These are phyloP conservation scores for Coemansia sp. DNA, from an alignment of 192 early-diverging fungal species.

Conservation along the genomic window DNA sequence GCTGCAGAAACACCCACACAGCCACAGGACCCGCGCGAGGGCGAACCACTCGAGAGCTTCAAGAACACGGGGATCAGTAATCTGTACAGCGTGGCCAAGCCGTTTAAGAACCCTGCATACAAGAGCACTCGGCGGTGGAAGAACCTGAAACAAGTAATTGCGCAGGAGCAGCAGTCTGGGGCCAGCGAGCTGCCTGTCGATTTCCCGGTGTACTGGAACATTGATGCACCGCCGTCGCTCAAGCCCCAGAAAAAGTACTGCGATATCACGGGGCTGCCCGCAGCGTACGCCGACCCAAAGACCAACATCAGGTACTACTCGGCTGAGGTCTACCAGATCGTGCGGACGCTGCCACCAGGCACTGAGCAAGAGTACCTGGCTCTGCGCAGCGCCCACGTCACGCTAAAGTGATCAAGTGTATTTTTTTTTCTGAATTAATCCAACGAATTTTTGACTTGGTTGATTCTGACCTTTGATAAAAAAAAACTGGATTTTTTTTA, in stretches of 20 bases:
- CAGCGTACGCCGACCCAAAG: conserved; percentile 86
- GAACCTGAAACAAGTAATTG: conserved; percentile 79
- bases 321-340: conserved; percentile 75
- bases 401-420: conserved; percentile 61
- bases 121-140: conserved; percentile 67
- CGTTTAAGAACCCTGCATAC: conserved; percentile 76
- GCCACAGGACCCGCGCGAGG: conserved; percentile 25
- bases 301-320: conserved; percentile 79
- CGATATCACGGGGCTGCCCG: conserved; percentile 85
- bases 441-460: not conserved
- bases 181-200: conserved; percentile 57
- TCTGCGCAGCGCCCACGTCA: conserved; percentile 75
- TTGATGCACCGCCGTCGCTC: conserved; percentile 82
- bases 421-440: not conserved
- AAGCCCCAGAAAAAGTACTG: conserved; percentile 87
- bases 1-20: conserved; percentile 45
- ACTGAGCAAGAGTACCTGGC: conserved; percentile 80
- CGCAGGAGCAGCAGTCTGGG: conserved; percentile 55
- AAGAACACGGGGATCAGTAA: conserved; percentile 45
- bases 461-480: too few relatives aligned
- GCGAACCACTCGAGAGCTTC: conserved; percentile 39
- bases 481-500: too few relatives aligned
- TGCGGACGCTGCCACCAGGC: conserved; percentile 69
- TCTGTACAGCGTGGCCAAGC: conserved; percentile 52
- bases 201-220: conserved; percentile 74